Base-by-base conservation (phyloP, 495 filamentous ascomycete genomes). In the Chaetomium fimeti region DNA sequence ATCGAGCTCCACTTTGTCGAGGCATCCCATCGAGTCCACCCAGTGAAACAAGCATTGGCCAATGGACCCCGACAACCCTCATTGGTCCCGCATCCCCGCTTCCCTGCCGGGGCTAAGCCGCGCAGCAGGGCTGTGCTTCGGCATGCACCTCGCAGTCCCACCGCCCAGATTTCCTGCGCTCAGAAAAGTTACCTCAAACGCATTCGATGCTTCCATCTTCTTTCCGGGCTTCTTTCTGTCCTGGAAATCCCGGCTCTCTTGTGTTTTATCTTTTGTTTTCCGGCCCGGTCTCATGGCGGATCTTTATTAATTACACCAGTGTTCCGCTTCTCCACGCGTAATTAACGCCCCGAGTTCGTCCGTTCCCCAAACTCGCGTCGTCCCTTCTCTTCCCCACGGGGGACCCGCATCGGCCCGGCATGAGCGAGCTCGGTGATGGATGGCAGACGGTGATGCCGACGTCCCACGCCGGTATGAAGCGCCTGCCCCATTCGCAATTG, bases 361-460 rank as follows among this genome's bases (percentile, higher is more conserved):
- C 25, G 15, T 29, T 60, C 51, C 64, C 62, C 49, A 22, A 53
- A 36, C 32, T 36, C 15, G 20, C 6, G 18, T 57, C 69, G 43
- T 53, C 55, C 67, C 60, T 57, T 52, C 47, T 45, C 43, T 28
- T 43, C 29, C 49, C 53, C 54, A 56, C 62, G 47, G 57, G 57
- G 58, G 52, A 29, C 49, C 69, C 66, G 15, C 53, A 61, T 28
- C 47, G 22, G 55, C 62, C 32, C 36, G 48, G 52, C 64, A 76
- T 76, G 74, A 68, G 66, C 28, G 69, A 75, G 59, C 47, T 61
- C 25, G 70, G 62, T 24, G 65, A 70, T 52, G 72, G 69, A 36
- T 76, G 74, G 74, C 66, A 69, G 16, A 76, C 69, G 5, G 74
- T 75, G 42, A 56, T 75, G 65, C 72, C 74, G 8, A 71, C 71